A percentile compares a stretch with the other conserved stretches of the same genome.
Conservation (phyloP, 2,329 filamentous ascomycete genomes). For the Bipolaris sorokiniana region DNA sequence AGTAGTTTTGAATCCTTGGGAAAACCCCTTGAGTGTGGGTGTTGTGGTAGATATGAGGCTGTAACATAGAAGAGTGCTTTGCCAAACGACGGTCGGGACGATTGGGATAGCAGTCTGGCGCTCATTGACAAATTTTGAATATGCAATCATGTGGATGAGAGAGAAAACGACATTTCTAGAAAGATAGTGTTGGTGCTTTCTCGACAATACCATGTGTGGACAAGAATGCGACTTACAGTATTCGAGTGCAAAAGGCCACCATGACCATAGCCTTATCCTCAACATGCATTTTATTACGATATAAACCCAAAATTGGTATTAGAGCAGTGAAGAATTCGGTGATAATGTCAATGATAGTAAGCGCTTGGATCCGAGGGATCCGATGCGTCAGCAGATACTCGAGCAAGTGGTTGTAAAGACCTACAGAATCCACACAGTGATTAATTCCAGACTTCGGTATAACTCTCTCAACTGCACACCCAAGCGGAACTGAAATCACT, state of each 20-base stretch:
- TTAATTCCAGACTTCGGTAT: conserved; percentile 1
- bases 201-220: not conserved
- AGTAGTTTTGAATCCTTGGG: conserved; percentile 6
- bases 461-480: conserved; percentile 3
- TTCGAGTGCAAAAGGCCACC: conserved; percentile 11
- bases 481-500: conserved; percentile 1
- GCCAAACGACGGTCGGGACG: conserved; percentile 9
- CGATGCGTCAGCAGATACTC: not conserved
- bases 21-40: conserved; percentile 10
- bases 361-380: conserved; percentile 9
- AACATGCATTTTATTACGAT: conserved; percentile 2
- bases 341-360: conserved; percentile 3
- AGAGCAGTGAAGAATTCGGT: conserved; percentile 5
- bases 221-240: conserved; percentile 4
- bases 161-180: conserved; percentile 8
- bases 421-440: conserved; percentile 4
- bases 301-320: conserved; percentile 8
- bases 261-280: conserved; percentile 8
- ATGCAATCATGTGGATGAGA: conserved; percentile 4
- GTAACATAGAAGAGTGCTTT: conserved; percentile 7
- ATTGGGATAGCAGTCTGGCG: conserved; percentile 5
- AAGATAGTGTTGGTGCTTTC: not conserved
- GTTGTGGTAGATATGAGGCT: conserved; percentile 14
- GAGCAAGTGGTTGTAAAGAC: not conserved
- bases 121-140: conserved; percentile 1